phyloP scores from a whole-genome alignment of 1,284 basidiomycete species.

The Melampsora abietis-canadensis region DNA sequence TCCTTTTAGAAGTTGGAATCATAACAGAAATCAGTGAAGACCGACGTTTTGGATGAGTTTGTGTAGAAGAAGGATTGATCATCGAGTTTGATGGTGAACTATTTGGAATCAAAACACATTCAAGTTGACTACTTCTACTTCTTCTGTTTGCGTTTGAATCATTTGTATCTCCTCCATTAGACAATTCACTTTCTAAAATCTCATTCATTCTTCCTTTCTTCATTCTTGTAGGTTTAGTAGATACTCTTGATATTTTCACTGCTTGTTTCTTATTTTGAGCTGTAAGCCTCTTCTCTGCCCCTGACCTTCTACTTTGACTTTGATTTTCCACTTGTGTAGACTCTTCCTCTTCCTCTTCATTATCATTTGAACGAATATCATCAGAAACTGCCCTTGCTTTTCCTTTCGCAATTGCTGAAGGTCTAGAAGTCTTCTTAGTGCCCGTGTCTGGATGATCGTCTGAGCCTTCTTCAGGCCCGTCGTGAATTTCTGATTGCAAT shows the following conservation, averaged over 20 bases:
- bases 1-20: slow-evolving; percentile 24
- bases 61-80: background rate
- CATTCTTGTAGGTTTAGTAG: background rate
- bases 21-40: slow-evolving; percentile 27
- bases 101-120: background rate
- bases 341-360: slow-evolving; percentile 3
- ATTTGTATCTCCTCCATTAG: background rate
- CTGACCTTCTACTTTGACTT: slow-evolving; percentile 5
- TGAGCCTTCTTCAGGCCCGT: background rate
- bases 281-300: background rate
- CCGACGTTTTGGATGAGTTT: background rate
- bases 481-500: background rate
- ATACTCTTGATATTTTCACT: no score
- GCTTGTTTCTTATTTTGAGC: no score
- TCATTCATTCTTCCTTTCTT: background rate
- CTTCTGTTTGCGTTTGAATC: no score
- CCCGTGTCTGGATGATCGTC: background rate
- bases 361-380: background rate
- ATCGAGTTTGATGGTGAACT: background rate
- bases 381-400: background rate
- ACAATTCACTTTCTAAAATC: background rate
- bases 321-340: background rate
- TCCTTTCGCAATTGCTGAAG: background rate
- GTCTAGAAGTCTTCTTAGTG: background rate
- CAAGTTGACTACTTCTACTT: background rate